Evolutionary conservation across 208 protist species (phyloP).

Genomic region (Polymyxa betae): DNA sequence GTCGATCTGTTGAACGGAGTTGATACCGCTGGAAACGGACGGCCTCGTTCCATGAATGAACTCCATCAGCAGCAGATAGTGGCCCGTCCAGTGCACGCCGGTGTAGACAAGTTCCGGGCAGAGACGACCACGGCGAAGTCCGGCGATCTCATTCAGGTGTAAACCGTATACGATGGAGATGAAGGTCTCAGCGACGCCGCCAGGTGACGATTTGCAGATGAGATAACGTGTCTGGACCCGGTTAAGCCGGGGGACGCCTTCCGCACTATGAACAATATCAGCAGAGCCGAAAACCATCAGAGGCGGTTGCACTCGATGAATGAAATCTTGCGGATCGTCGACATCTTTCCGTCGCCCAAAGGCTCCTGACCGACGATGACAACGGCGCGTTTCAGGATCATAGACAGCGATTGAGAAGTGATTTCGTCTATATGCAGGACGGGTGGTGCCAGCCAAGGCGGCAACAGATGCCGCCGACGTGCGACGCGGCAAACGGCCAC

Average conservation of each 20-base stretch:
- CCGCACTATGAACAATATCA: not conserved
- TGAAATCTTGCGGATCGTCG: not conserved
- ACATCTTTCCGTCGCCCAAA: conserved; percentile 42
- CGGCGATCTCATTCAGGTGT: not conserved
- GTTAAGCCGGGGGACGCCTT: not conserved
- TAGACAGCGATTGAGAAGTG: not conserved
- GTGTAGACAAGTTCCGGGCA: not conserved
- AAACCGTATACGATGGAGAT: not conserved
- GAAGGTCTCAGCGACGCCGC: not conserved
- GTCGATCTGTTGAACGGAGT: not conserved
- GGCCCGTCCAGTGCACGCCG: conserved; percentile 22
- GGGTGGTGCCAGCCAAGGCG: not conserved
- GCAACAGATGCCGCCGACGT: not conserved
- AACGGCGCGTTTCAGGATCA: not conserved
- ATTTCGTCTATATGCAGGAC: not conserved
- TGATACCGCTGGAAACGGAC: not conserved
- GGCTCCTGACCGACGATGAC: not conserved
- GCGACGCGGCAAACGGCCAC: not conserved
- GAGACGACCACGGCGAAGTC: not conserved
- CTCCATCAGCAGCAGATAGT: conserved; percentile 26
- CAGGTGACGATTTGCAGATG: conserved; percentile 31
- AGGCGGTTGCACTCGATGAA: not conserved
- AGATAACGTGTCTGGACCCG: not conserved
- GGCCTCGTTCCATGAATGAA: not conserved
- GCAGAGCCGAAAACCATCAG: not conserved